Evolutionary conservation across 768 basidiomycete genomes (phyloP).

Genomic region (Tricholoma terreum): DNA sequence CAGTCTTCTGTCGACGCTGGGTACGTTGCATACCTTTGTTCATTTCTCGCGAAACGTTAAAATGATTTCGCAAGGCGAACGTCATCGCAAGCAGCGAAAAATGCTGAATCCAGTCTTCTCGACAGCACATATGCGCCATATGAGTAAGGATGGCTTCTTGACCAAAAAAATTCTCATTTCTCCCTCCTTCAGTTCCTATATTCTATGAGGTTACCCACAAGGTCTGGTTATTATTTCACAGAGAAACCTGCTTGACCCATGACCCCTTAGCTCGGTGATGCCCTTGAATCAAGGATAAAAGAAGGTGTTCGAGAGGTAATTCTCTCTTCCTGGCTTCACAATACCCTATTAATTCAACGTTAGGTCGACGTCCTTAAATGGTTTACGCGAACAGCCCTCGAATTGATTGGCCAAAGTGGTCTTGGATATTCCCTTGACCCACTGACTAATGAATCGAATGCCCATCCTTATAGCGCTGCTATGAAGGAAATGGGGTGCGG

Average conservation of each 20-base stretch:
- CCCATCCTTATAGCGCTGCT: conserved; percentile 13
- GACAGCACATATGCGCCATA: conserved; percentile 29
- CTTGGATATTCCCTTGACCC: conserved; percentile 18
- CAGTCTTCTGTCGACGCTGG: conserved; percentile 2
- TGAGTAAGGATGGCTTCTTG: conserved; percentile 14
- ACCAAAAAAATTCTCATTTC: not conserved
- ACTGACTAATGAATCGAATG: conserved; percentile 6
- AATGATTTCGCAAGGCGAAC: conserved; percentile 7
- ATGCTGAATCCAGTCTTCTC: no score
- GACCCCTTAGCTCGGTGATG: not conserved
- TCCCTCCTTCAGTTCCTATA: not conserved
- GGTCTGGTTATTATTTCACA: conserved; percentile 15
- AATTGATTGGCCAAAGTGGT: conserved; percentile 19
- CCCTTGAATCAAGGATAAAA: conserved; percentile 8
- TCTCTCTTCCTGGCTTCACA: not conserved
- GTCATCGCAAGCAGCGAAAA: conserved; percentile 3
- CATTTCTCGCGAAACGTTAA: not conserved
- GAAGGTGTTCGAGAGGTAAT: conserved; percentile 13
- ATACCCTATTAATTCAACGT: not conserved
- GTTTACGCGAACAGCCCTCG: conserved; percentile 17
- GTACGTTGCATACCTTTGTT: not conserved
- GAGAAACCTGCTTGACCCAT: not conserved
- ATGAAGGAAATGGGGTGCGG: no score
- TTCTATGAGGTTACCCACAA: not conserved
- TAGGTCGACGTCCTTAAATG: conserved; percentile 18